Evolutionary conservation across 2,329 filamentous ascomycete species (phyloP).

Genomic region (Epicoccum nigrum): DNA sequence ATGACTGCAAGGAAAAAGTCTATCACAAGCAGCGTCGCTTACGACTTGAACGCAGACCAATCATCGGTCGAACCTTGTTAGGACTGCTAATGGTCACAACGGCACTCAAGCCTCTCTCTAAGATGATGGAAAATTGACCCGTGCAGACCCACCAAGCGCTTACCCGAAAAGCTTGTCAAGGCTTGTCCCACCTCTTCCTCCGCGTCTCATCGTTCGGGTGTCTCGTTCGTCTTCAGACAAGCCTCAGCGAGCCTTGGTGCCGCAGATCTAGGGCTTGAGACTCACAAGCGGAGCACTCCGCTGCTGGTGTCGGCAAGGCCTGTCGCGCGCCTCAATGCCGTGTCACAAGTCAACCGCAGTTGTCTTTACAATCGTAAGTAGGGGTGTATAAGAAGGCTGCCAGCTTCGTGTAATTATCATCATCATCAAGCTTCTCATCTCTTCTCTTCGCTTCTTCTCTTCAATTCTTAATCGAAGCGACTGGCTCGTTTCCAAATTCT

Average conservation of each 20-base stretch:
- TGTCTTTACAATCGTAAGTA: background rate
- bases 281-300: constrained; percentile 2
- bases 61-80: no score
- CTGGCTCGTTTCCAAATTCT: constrained; percentile 4
- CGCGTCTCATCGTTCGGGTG: background rate
- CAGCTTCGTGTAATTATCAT: background rate
- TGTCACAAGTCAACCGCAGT: background rate
- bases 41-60: no score
- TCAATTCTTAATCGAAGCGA: constrained; percentile 4
- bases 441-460: background rate
- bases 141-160: constrained; percentile 5
- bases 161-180: constrained; percentile 6
- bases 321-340: background rate
- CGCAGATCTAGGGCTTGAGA: constrained; percentile 12
- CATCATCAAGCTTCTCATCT: background rate
- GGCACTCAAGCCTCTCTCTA: background rate
- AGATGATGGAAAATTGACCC: background rate
- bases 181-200: constrained; percentile 8
- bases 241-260: constrained; percentile 9
- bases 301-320: background rate
- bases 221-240: constrained; percentile 3
- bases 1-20: no score
- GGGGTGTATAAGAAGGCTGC: background rate
- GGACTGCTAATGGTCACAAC: background rate
- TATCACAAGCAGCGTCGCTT: no score